Conservation (phyloP, 108 stramenopile species). For the Pinguiococcus pyrenoidosus region DNA sequence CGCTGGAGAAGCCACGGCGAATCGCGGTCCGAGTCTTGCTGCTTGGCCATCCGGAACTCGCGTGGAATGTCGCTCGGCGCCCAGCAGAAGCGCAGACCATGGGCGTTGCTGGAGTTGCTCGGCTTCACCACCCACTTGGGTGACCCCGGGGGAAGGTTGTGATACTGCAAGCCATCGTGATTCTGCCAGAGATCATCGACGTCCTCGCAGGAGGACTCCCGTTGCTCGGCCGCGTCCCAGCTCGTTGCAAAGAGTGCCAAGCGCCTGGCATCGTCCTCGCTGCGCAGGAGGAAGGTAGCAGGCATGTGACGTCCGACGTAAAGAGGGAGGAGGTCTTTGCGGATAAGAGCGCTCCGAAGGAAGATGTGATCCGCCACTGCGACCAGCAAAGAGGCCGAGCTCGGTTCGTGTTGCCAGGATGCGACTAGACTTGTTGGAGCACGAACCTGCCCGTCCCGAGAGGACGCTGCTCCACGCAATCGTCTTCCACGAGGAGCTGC, state of each 20-base stretch:
- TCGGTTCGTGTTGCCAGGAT: no score
- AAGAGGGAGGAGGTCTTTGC: slow-evolving; percentile 3
- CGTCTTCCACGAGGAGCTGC: no score
- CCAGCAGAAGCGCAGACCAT: slow-evolving; percentile 1
- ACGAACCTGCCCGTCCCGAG: no score
- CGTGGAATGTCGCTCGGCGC: no score
- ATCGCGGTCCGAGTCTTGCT: background rate
- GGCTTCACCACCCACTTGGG: background rate
- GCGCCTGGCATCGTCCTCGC: background rate
- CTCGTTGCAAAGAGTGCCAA: no score
- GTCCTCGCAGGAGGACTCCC: no score
- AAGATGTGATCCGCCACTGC: background rate
- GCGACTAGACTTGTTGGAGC: no score
- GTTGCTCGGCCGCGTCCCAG: background rate
- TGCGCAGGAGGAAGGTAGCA: background rate
- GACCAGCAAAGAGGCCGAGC: no score
- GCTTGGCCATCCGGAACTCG: background rate
- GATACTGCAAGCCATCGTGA: no score
- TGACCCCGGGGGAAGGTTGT: background rate
- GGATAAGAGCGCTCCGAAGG: slow-evolving; percentile 1
- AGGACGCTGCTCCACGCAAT: no score
- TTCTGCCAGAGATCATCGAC: no score
- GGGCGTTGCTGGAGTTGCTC: slow-evolving; percentile 2
- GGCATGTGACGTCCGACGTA: background rate
- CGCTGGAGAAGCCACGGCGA: no score